Evolutionary conservation across 2,329 filamentous ascomycete genomes (phyloP).

Genomic region (Alternaria longipes): DNA sequence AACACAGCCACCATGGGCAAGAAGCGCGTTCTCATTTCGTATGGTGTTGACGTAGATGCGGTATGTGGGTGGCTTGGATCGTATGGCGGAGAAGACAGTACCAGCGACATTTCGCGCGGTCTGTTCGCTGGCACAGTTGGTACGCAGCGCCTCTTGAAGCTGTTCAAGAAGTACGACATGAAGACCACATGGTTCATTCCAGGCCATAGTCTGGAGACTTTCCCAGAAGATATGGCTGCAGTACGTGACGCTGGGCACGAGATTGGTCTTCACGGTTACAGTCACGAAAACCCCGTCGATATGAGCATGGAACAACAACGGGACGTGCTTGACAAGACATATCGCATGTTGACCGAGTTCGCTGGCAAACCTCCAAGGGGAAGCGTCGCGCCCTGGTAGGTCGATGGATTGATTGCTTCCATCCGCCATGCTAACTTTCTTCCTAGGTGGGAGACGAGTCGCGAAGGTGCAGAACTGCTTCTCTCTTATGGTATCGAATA

Average conservation of each 20-base stretch:
- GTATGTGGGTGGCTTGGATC: constrained; percentile 75
- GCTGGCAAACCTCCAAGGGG: constrained; percentile 74
- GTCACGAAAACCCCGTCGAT: constrained; percentile 73
- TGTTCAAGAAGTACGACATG: constrained; percentile 77
- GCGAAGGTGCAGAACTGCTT: constrained; percentile 71
- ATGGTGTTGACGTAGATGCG: constrained; percentile 77
- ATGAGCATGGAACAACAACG: constrained; percentile 78
- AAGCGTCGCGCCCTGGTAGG: constrained; percentile 73
- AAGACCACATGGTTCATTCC: constrained; percentile 74
- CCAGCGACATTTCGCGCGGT: constrained; percentile 74
- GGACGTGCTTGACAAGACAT: constrained; percentile 79
- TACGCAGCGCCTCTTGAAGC: constrained; percentile 71
- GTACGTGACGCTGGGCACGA: constrained; percentile 70
- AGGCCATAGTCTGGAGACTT: constrained; percentile 69
- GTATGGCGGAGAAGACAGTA: constrained; percentile 76
- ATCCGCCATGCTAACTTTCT: constrained; percentile 48
- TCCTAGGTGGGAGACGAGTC: constrained; percentile 70
- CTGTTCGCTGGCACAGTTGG: constrained; percentile 76
- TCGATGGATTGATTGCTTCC: not conserved
- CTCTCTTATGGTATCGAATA: constrained; percentile 74
- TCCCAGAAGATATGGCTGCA: constrained; percentile 68
- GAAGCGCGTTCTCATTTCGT: constrained; percentile 65
- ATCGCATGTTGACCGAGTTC: constrained; percentile 74
- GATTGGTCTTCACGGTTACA: constrained; percentile 73
- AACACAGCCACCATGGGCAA: constrained; percentile 50